Base-by-base conservation (phyloP, 2,329 filamentous ascomycete species). In the Colletotrichum somersetense region DNA sequence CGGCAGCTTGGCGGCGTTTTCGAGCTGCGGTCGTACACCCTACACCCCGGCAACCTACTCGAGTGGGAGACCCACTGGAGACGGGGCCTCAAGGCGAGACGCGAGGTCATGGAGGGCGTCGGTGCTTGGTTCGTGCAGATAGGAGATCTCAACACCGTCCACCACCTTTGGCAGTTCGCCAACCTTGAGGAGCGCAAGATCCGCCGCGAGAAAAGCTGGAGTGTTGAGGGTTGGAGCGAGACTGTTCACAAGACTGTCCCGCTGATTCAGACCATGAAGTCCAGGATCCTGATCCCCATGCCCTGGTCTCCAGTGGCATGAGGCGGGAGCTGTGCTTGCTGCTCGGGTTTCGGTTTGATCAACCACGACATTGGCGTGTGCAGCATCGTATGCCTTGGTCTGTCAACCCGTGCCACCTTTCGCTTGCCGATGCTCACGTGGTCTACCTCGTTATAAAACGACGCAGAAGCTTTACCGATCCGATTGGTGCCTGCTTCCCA, bases 11-110 rank as follows among this genome's bases (percentile, higher is more conserved):
- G 96, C 67, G 96, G 96, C 57, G 84, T 99, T 53, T 99, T 99
- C 80, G 96, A 99, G 85, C 88, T 99, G 44, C 93, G 96, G 64
- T 98, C 96, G 1, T 99, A 99, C 85, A 98, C 95, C 6, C 89
- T 99, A 30, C 94, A 98, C 80, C 96, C 96, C 0, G 96, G 96
- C 53, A 98, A 98, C 81, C 87, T 99, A 55, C 89, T 99, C 10
- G 96, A 99, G 84, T 99, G 96, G 96, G 96, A 99, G 87, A 97
- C 94, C 52, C 96, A 99, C 84, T 99, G 96, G 96, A 90, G 97
- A 73, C 91, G 94, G 75, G 96, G 96, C 35, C 88, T 99, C 66
- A 93, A 93, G 83, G 96, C 96, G 2, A 90, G 96, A 63, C 90
- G 95, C 62, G 95, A 98, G 83, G 96, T 98, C 67, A 99, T 99